Evolutionary conservation across 2,329 filamentous ascomycete genomes (phyloP).

Genomic region (Chrysosphaeria jannelii): DNA sequence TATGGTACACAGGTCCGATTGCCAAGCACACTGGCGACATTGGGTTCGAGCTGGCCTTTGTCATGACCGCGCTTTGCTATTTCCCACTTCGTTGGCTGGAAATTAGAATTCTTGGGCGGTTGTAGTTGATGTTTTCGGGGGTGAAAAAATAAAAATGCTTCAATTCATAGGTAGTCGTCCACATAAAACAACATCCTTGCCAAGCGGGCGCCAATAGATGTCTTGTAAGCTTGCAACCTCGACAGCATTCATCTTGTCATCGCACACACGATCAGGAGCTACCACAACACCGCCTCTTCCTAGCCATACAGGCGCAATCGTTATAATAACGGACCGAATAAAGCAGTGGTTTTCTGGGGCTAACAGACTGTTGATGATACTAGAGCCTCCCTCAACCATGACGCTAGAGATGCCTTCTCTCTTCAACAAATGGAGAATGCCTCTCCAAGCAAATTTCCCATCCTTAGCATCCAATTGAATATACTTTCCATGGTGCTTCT

Average conservation of each 20-base stretch:
- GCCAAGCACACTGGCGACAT: slow-evolving; percentile 29
- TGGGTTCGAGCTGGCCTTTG: slow-evolving; percentile 32
- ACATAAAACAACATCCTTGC: slow-evolving; percentile 59
- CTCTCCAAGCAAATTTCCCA: slow-evolving; percentile 26
- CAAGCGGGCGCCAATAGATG: slow-evolving; percentile 48
- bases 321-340: slow-evolving; percentile 50
- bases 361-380: slow-evolving; percentile 60
- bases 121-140: too few relatives aligned
- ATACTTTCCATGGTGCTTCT: slow-evolving; percentile 21
- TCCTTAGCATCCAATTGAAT: slow-evolving; percentile 9
- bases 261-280: slow-evolving; percentile 28
- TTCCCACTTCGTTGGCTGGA: slow-evolving; percentile 17
- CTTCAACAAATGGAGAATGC: too few relatives aligned
- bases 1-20: slow-evolving; percentile 30
- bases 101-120: slow-evolving; percentile 7
- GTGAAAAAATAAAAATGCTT: too few relatives aligned
- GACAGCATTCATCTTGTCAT: slow-evolving; percentile 18
- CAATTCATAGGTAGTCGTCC: slow-evolving; percentile 19
- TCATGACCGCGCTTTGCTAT: slow-evolving; percentile 16
- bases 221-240: slow-evolving; percentile 33
- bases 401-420: too few relatives aligned
- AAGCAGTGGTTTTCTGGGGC: slow-evolving; percentile 25
- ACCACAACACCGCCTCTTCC: slow-evolving; percentile 58
- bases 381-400: slow-evolving; percentile 75
- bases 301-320: slow-evolving; percentile 73